Percentiles rank a stretch among this genome's conserved stretches.
These are phyloP conservation scores for Botrytis tulipae DNA, from an alignment of 2,329 filamentous ascomycete species.

Conservation along the genomic window DNA sequence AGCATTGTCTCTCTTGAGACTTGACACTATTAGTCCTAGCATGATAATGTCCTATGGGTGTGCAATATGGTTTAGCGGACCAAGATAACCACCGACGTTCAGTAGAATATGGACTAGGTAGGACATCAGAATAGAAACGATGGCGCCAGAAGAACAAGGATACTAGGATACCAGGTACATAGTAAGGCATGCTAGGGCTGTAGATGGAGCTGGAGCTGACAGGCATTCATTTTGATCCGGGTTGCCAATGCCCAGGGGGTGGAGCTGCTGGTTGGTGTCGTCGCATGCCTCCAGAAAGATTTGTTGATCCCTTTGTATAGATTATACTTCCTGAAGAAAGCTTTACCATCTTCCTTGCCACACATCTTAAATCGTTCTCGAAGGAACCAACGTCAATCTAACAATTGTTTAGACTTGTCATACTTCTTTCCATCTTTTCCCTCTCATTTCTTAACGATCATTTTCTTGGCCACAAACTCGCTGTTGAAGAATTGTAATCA, in stretches of 20 bases:
- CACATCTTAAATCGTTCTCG: constrained; percentile 22
- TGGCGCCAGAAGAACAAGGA: constrained; percentile 32
- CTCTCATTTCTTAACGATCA: background rate
- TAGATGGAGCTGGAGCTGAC: constrained; percentile 33
- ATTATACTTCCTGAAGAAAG: constrained; percentile 29
- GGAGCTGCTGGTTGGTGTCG: constrained; percentile 36
- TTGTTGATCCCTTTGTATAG: constrained; percentile 31
- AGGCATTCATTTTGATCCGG: constrained; percentile 35
- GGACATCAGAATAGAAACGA: constrained; percentile 33
- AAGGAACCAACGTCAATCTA: constrained; percentile 1
- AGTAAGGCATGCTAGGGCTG: constrained; percentile 33
- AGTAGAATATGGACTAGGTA: constrained; percentile 23
- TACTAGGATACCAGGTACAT: constrained; percentile 24
- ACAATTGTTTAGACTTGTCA: constrained; percentile 6
- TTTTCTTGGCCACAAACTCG: constrained; percentile 10
- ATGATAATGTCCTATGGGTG: constrained; percentile 4
- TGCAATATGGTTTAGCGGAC: constrained; percentile 4
- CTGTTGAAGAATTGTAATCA: constrained; percentile 18
- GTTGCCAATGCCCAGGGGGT: constrained; percentile 29
- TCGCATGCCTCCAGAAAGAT: constrained; percentile 27
- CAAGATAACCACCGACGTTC: constrained; percentile 16
- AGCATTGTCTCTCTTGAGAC: constrained; percentile 13
- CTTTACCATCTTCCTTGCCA: constrained; percentile 26
- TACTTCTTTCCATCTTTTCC: constrained; percentile 3
- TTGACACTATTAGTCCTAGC: constrained; percentile 8